Evolutionary conservation across 2,329 filamentous ascomycete species (phyloP).

Genomic region (Neonectria hederae): DNA sequence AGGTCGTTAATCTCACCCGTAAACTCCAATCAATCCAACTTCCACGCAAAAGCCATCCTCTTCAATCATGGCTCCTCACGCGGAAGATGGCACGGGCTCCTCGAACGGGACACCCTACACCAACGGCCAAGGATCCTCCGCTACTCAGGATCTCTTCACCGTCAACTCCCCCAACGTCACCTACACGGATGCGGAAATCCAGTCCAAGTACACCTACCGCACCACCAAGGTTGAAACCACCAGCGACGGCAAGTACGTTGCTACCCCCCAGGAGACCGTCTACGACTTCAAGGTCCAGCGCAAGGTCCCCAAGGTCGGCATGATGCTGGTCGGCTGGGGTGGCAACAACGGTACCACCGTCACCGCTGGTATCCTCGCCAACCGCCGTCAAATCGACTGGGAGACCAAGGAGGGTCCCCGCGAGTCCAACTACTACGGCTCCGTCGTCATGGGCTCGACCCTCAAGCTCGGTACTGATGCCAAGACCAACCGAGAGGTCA

Average conservation of each 20-base stretch:
- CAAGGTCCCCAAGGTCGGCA: slow-evolving; percentile 89
- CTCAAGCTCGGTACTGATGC: slow-evolving; percentile 93
- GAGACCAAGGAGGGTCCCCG: slow-evolving; percentile 90
- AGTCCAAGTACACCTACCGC: slow-evolving; percentile 94
- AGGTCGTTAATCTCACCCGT: slow-evolving; percentile 48
- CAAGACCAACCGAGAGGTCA: slow-evolving; percentile 87
- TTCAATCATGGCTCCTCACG: slow-evolving; percentile 88
- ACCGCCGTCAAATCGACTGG: slow-evolving; percentile 86
- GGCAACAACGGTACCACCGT: slow-evolving; percentile 99
- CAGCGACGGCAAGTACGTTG: slow-evolving; percentile 80
- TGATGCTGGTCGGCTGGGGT: slow-evolving; percentile 98
- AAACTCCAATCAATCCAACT: slow-evolving; percentile 37
- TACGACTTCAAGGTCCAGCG: slow-evolving; percentile 99
- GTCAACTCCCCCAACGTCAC: slow-evolving; percentile 92
- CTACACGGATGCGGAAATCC: slow-evolving; percentile 89
- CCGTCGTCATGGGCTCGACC: slow-evolving; percentile 95
- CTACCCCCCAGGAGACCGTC: slow-evolving; percentile 84
- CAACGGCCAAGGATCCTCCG: slow-evolving; percentile 50
- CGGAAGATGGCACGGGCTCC: slow-evolving; percentile 67
- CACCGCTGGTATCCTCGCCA: slow-evolving; percentile 96
- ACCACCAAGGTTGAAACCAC: slow-evolving; percentile 83
- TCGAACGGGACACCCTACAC: slow-evolving; percentile 68
- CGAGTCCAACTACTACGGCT: slow-evolving; percentile 96
- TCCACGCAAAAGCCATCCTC: slow-evolving; percentile 49
- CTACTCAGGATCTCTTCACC: slow-evolving; percentile 74